Percentiles rank a stretch among this genome's conserved stretches.
Conservation (phyloP, 495 filamentous ascomycete genomes). For the Trypethelium eluteriae region DNA sequence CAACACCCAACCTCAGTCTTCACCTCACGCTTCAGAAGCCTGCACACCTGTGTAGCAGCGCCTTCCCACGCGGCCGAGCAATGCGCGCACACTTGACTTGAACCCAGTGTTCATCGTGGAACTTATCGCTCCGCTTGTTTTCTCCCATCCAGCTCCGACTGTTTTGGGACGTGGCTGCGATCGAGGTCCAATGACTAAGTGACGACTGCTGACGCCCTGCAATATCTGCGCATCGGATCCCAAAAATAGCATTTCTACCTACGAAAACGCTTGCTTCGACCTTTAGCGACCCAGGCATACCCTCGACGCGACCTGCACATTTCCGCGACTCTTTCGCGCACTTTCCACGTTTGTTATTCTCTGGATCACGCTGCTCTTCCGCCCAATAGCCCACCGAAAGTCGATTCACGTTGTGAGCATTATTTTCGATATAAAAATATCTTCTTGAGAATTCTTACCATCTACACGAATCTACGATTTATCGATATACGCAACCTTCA, state of each 20-base stretch:
- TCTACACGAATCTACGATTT: background rate
- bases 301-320: background rate
- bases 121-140: background rate
- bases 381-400: too few species aligned
- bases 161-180: background rate
- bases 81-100: background rate
- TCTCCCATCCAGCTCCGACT: background rate
- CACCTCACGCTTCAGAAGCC: background rate
- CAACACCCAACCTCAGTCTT: conserved; percentile 10
- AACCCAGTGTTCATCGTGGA: background rate
- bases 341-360: background rate
- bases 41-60: conserved; percentile 1
- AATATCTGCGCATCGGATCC: background rate
- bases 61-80: background rate
- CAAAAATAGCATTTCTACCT: background rate
- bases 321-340: background rate
- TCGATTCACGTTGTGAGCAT: too few species aligned
- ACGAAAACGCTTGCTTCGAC: background rate
- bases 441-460: background rate
- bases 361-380: background rate
- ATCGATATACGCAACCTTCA: background rate
- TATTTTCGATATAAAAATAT: too few species aligned
- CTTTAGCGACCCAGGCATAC: background rate
- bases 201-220: background rate
- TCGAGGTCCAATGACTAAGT: conserved; percentile 3